A percentile compares a stretch with the other conserved stretches of the same genome.
Conservation (phyloP, 345 rosid species). For the Brassica rapa region DNA sequence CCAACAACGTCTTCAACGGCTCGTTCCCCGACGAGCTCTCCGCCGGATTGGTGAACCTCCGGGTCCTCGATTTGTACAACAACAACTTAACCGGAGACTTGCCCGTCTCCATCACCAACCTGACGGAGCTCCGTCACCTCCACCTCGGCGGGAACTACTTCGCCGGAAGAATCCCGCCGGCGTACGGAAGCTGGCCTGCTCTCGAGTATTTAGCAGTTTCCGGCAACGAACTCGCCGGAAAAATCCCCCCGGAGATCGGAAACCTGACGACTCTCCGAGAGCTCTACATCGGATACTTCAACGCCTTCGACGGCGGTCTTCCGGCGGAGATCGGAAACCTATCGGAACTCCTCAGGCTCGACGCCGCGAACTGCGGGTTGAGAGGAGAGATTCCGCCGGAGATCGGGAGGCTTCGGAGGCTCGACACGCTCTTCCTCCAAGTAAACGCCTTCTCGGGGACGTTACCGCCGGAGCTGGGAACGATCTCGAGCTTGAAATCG, state of each 20-base stretch:
- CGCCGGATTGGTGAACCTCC: constrained; percentile 48
- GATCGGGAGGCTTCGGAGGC: constrained; percentile 59
- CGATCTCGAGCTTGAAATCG: constrained; percentile 62
- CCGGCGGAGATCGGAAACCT: constrained; percentile 78
- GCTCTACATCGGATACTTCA: constrained; percentile 84
- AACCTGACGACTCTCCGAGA: constrained; percentile 57
- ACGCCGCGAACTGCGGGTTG: constrained; percentile 65
- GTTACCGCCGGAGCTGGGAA: constrained; percentile 54
- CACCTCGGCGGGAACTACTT: constrained; percentile 88
- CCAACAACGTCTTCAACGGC: constrained; percentile 72
- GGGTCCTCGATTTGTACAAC: constrained; percentile 80
- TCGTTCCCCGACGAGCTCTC: constrained; percentile 61
- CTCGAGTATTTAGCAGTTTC: constrained; percentile 70
- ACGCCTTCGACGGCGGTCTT: constrained; percentile 58
- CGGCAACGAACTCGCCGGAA: constrained; percentile 70
- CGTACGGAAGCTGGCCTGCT: constrained; percentile 62
- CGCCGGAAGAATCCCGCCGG: constrained; percentile 60
- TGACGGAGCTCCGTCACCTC: constrained; percentile 59
- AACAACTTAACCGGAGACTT: constrained; percentile 79
- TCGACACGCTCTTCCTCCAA: constrained; percentile 83
- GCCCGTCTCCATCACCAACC: constrained; percentile 56
- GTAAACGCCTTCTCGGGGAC: constrained; percentile 67
- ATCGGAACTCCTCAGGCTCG: constrained; percentile 62
- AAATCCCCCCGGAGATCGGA: constrained; percentile 73
- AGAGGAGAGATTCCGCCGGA: constrained; percentile 65